phyloP scores from a whole-genome alignment of 768 basidiomycete genomes.

The Suillus tomentosus region DNA sequence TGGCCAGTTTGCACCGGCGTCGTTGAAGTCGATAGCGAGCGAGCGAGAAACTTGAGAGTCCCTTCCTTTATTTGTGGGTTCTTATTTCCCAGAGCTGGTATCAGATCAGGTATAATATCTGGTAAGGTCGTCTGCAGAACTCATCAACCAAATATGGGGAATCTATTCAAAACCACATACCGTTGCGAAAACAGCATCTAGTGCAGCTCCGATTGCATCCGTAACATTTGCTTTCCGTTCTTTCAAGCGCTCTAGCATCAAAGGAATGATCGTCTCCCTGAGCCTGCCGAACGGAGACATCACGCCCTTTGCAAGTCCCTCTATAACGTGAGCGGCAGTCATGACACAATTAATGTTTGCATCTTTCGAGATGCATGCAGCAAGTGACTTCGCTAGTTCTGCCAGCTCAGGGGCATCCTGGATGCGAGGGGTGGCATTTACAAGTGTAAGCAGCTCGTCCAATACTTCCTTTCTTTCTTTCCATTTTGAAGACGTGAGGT shows the following conservation, averaged over 20 bases:
- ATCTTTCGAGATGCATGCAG: constrained; percentile 80
- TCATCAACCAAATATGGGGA: constrained; percentile 13
- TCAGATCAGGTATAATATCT: constrained; percentile 83
- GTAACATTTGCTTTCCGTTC: constrained; percentile 91
- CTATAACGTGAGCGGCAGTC: constrained; percentile 81
- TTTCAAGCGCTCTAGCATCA: constrained; percentile 87
- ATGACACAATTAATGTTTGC: constrained; percentile 96
- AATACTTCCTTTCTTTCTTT: constrained; percentile 94
- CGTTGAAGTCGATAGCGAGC: constrained; percentile 73
- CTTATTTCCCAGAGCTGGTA: constrained; percentile 78
- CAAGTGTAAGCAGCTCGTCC: constrained; percentile 74
- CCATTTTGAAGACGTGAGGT: constrained; percentile 92
- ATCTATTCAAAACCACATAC: constrained; percentile 49
- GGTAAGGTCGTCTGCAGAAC: constrained; percentile 65
- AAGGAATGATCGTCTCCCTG: constrained; percentile 69
- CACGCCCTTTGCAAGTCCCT: constrained; percentile 83
- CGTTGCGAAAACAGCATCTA: constrained; percentile 86
- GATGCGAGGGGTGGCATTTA: constrained; percentile 73
- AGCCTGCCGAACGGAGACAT: constrained; percentile 73
- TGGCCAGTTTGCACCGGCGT: constrained; percentile 71
- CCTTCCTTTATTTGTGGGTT: constrained; percentile 98
- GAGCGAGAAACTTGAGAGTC: constrained; percentile 81
- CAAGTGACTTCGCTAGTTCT: constrained; percentile 76
- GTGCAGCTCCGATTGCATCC: constrained; percentile 81
- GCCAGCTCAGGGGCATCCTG: constrained; percentile 78